Evolutionary conservation across 1,284 basidiomycete species (phyloP).

Genomic region (Caloboletus firmus): DNA sequence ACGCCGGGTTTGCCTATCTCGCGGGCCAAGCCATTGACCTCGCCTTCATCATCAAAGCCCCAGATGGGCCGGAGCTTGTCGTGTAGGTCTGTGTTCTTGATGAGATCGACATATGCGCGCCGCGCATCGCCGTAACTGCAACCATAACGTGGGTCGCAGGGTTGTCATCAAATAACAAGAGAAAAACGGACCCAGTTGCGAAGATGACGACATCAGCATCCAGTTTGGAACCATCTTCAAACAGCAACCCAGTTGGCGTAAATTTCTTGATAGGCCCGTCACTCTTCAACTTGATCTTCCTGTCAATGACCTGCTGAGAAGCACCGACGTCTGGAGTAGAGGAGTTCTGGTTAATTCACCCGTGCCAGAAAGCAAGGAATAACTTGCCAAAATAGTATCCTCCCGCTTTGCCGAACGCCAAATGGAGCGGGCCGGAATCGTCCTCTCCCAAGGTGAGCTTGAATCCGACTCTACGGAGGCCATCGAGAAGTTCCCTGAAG

Average conservation of each 20-base stretch:
- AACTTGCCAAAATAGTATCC: slow-evolving; percentile 47
- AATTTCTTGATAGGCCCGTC: slow-evolving; percentile 56
- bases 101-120: slow-evolving; percentile 27
- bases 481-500: slow-evolving; percentile 49
- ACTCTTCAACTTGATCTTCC: slow-evolving; percentile 74
- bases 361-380: neutral
- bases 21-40: slow-evolving; percentile 54
- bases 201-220: slow-evolving; percentile 65
- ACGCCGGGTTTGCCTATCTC: slow-evolving; percentile 49
- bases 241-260: slow-evolving; percentile 56
- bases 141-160: slow-evolving; percentile 26
- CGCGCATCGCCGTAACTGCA: slow-evolving; percentile 34
- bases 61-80: slow-evolving; percentile 46
- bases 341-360: neutral
- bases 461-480: slow-evolving; percentile 61
- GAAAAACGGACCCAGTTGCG: slow-evolving; percentile 49
- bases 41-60: slow-evolving; percentile 65
- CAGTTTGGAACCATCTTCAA: slow-evolving; percentile 64
- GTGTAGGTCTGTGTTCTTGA: slow-evolving; percentile 30
- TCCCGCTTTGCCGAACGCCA: slow-evolving; percentile 37
- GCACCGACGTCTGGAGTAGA: slow-evolving; percentile 54
- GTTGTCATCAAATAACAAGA: slow-evolving; percentile 7
- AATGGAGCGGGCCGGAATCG: slow-evolving; percentile 44
- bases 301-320: slow-evolving; percentile 63
- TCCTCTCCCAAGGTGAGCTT: slow-evolving; percentile 54